Conservation (phyloP, 1,139 yeast species). For the Scheffersomyces insectosa region DNA sequence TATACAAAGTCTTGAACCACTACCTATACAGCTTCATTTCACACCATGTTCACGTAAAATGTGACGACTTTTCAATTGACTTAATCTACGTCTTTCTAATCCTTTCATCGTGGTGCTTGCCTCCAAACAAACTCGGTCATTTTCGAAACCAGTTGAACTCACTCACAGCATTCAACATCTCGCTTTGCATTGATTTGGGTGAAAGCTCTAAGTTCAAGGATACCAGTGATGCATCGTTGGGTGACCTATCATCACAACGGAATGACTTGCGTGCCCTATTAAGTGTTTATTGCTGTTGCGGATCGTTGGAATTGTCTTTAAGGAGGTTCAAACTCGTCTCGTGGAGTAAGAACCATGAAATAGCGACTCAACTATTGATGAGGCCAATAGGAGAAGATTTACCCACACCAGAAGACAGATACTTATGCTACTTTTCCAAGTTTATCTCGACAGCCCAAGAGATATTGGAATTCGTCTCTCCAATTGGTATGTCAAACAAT, state of each 20-base stretch:
- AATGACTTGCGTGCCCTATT: constrained; percentile 43
- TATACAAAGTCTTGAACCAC: constrained; percentile 42
- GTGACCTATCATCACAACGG: constrained; percentile 34
- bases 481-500: not conserved
- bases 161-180: constrained; percentile 44
- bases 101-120: constrained; percentile 51
- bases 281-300: constrained; percentile 51
- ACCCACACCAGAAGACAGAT: constrained; percentile 32
- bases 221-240: constrained; percentile 14
- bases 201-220: constrained; percentile 26
- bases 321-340: constrained; percentile 49
- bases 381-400: constrained; percentile 25
- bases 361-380: constrained; percentile 32
- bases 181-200: constrained; percentile 52
- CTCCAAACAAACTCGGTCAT: constrained; percentile 51
- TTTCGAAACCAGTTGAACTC: constrained; percentile 53
- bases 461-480: constrained; percentile 31
- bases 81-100: constrained; percentile 45
- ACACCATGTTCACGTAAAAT: constrained; percentile 40
- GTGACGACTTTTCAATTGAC: constrained; percentile 43
- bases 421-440: constrained; percentile 39
- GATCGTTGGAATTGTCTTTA: constrained; percentile 49
- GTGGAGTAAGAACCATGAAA: constrained; percentile 48
- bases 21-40: constrained; percentile 50
- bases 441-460: constrained; percentile 47